These are phyloP conservation scores for Hanseniaspora vineae DNA, from an alignment of 805 yeast genomes.

Conservation along the genomic window DNA sequence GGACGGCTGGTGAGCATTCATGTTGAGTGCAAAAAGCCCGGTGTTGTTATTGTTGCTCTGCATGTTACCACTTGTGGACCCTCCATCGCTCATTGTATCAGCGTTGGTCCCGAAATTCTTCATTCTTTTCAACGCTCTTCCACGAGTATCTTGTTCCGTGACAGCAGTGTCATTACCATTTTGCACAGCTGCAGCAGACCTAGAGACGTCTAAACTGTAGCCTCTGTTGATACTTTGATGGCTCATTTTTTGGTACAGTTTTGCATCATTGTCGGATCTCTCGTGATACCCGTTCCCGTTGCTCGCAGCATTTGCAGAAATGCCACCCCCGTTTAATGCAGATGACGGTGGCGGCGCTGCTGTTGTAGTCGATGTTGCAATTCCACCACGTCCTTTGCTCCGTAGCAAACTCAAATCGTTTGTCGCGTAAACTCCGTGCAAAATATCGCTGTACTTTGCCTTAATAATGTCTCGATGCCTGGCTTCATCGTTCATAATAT, in stretches of 20 bases:
- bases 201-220: no score
- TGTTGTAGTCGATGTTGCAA: constrained; percentile 13
- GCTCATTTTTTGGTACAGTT: background rate
- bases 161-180: background rate
- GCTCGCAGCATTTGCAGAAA: no score
- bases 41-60: no score
- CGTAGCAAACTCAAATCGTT: background rate
- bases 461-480: constrained; percentile 17
- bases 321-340: no score
- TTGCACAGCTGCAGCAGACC: background rate
- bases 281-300: no score
- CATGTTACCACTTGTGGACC: no score
- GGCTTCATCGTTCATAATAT: constrained; percentile 18
- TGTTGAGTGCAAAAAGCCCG: no score
- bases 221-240: background rate
- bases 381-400: background rate
- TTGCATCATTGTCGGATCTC: no score
- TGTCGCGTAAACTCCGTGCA: constrained; percentile 11
- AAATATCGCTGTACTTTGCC: constrained; percentile 14
- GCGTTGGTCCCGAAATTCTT: no score
- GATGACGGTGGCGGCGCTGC: background rate
- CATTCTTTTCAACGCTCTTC: no score
- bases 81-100: no score
- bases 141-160: background rate
- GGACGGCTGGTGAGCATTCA: no score